Evolutionary conservation across 2,329 filamentous ascomycete species (phyloP).

Genomic region (Gliomastix tumulicola): DNA sequence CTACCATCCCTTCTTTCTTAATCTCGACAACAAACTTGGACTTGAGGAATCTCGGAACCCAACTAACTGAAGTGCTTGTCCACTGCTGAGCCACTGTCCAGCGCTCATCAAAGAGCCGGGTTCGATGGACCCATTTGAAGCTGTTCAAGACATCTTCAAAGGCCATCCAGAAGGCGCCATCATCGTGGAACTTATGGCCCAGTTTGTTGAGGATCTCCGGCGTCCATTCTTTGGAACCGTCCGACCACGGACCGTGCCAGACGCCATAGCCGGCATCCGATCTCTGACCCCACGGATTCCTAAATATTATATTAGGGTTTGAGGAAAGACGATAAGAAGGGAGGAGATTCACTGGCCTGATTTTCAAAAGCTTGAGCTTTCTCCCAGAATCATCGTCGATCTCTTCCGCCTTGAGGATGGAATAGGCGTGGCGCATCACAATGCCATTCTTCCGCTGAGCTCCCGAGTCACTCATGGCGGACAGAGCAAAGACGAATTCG

Average conservation of each 20-base stretch:
- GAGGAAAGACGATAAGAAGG: too few species aligned
- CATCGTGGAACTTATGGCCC: conserved; percentile 60
- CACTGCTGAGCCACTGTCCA: conserved; percentile 39
- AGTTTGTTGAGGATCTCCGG: conserved; percentile 63
- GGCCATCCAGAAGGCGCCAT: conserved; percentile 47
- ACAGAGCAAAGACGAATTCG: conserved; percentile 54
- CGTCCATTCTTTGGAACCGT: conserved; percentile 69
- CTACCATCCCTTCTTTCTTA: conserved; percentile 29
- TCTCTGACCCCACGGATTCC: conserved; percentile 66
- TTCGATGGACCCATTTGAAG: conserved; percentile 36
- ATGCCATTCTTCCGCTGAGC: conserved; percentile 30
- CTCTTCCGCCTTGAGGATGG: conserved; percentile 39
- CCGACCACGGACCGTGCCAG: conserved; percentile 68
- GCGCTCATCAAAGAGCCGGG: conserved; percentile 35
- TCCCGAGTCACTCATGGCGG: conserved; percentile 13
- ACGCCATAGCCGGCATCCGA: conserved; percentile 35
- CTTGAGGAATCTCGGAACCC: conserved; percentile 36
- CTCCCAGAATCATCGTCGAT: conserved; percentile 31
- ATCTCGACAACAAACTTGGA: conserved; percentile 35
- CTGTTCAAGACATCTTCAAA: conserved; percentile 35
- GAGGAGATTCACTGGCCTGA: conserved; percentile 34
- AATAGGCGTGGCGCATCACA: conserved; percentile 40
- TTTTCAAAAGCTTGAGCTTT: conserved; percentile 31
- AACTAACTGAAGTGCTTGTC: conserved; percentile 33
- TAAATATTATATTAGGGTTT: conserved; percentile 22